These are phyloP conservation scores for Clitocybe nebularis DNA, from an alignment of 1,284 basidiomycete species.

Conservation along the genomic window DNA sequence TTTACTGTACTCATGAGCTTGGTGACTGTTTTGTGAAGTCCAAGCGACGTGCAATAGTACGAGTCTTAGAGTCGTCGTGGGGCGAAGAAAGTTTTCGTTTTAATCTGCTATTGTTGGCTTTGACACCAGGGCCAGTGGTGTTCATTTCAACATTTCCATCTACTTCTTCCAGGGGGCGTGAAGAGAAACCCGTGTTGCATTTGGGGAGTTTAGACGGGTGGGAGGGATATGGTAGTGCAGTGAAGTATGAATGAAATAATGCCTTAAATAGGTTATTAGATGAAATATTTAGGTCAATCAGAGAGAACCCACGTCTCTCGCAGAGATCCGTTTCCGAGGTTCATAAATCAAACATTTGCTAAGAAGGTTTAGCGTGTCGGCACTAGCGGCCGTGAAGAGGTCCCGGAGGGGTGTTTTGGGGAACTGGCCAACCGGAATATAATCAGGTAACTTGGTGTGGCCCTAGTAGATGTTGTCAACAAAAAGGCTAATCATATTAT, in stretches of 20 bases:
- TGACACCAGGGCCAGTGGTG: conserved; percentile 36
- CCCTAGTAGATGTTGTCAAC: conserved; percentile 47
- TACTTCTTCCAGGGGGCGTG: conserved; percentile 64
- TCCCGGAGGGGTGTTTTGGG: conserved; percentile 79
- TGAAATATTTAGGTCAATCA: conserved; percentile 1
- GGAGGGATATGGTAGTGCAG: conserved; percentile 72
- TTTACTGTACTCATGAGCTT: conserved; percentile 16
- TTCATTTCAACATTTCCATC: conserved; percentile 62
- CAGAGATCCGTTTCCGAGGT: conserved; percentile 78
- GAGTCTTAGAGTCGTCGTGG: conserved; percentile 33
- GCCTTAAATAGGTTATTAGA: conserved; percentile 40
- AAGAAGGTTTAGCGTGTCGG: conserved; percentile 85
- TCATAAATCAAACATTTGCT: conserved; percentile 81
- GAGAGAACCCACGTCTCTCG: conserved; percentile 60
- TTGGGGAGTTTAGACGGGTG: conserved; percentile 83
- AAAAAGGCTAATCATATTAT: not conserved
- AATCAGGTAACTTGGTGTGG: conserved; percentile 87
- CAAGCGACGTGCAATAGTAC: conserved; percentile 43
- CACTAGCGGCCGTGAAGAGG: conserved; percentile 87
- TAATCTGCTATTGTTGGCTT: conserved; percentile 32
- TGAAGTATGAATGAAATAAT: conserved; percentile 76
- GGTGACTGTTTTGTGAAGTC: conserved; percentile 44
- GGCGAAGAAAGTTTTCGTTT: conserved; percentile 49
- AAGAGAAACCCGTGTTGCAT: conserved; percentile 47
- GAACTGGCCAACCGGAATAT: conserved; percentile 78